Evolutionary conservation across 202 grass and related monocot genomes (phyloP).

Genomic region (Bolboschoenoplectus hybrid): DNA sequence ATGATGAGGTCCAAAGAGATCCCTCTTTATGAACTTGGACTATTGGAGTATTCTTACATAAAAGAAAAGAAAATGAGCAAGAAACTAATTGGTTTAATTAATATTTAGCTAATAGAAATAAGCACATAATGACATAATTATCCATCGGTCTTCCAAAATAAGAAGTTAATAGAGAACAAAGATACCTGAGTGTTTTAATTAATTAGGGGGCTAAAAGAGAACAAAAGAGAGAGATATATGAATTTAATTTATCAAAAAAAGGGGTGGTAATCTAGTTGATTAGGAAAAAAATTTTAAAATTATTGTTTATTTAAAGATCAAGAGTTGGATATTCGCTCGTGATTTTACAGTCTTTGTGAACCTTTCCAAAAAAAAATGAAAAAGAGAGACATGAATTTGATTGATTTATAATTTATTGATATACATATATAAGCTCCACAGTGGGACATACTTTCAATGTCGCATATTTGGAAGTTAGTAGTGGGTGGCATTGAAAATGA

Average conservation of each 20-base stretch:
- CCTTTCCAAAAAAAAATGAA: neutral
- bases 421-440: constrained; percentile 1
- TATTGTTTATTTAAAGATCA: no score
- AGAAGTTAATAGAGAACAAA: neutral
- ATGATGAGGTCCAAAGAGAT: neutral
- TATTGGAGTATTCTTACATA: neutral
- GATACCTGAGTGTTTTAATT: neutral
- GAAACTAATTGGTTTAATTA: neutral
- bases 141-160: neutral
- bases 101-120: neutral
- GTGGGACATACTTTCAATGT: constrained; percentile 7
- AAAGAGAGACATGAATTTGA: constrained; percentile 15
- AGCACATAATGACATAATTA: neutral
- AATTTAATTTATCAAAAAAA: no score
- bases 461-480: constrained; percentile 19
- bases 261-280: no score
- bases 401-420: constrained; percentile 29
- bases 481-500: constrained; percentile 39
- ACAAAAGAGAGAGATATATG: neutral
- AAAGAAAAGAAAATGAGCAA: neutral
- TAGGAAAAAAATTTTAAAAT: no score
- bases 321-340: no score
- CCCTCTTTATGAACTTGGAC: neutral
- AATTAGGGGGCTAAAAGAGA: neutral
- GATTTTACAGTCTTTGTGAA: no score